Base-by-base conservation (phyloP, 2,329 filamentous ascomycete genomes). In the Beauveria caledonica region DNA sequence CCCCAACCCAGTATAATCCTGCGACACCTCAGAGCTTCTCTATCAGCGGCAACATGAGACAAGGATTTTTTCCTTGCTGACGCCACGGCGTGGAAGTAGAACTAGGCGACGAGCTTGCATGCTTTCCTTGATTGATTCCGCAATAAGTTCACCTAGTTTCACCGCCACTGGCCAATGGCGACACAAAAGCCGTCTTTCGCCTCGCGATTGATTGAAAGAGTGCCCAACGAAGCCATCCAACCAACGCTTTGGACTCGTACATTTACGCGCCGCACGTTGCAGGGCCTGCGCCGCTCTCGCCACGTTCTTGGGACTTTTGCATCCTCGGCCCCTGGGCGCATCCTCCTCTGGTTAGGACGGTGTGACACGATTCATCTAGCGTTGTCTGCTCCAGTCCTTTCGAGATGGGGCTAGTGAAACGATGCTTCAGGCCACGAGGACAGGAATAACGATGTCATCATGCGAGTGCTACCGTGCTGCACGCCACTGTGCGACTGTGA, bases 181-280 rank as follows among this genome's bases (percentile, higher is more conserved):
- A 44, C 29, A 51, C 55, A 36, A 42, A 56, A 40, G 44, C 25
- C 29, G 29, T 27, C 25, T 54, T 27, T 13, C 21, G 56, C 46
- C n/a, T 56, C 36, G 42, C 56, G 49, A 62, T 59, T 50, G 55
- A 62, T 62, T 45, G 51, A 55, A 56, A n/a, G 10, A 62, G 56
- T 59, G 56, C 49, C 42, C 39, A 40, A 50, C 19, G 21, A 45
- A 55, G 55, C 39, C 60, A 56, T 55, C 60, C 60, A 60, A 62
- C 60, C 60, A 62, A 62, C 42, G 29, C 29, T 52, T 48, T 56
- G 36, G 5, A 5, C n/a, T 27, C 54, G 49, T 62, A 40, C 15
- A 23, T 21, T 48, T 58, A 60, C 60, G 58, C 60, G 56, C 60
- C 56, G 56, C 59, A 44, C 45, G 48, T 54, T 44, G 17, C 55